Evolutionary conservation across 2,329 filamentous ascomycete genomes (phyloP).

Genomic region (Penicillium sp.): DNA sequence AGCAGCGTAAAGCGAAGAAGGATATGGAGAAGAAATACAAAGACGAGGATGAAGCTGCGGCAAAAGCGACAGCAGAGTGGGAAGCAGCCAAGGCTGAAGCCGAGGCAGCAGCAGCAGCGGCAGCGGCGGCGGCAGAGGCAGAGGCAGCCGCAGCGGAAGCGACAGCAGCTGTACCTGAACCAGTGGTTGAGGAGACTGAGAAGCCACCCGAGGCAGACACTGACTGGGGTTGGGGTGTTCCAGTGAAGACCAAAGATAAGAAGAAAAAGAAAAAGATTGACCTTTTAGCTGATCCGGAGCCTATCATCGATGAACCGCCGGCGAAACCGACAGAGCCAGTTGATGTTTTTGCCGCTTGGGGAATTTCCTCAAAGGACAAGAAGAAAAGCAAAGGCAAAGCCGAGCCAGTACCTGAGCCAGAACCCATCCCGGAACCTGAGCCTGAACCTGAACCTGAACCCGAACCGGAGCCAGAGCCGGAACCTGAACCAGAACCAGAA

Average conservation of each 20-base stretch:
- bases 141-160: background rate
- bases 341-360: constrained; percentile 32
- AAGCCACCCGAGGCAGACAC: constrained; percentile 21
- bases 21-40: constrained; percentile 29
- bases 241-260: constrained; percentile 34
- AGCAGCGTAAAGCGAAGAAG: constrained; percentile 34
- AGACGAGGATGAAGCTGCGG: constrained; percentile 19
- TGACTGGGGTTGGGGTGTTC: constrained; percentile 31
- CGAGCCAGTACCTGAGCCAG: constrained; percentile 26
- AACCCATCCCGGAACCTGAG: constrained; percentile 14
- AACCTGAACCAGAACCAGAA: constrained; percentile 38
- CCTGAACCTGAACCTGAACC: constrained; percentile 18
- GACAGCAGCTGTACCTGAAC: constrained; percentile 11
- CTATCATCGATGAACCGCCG: constrained; percentile 19
- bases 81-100: constrained; percentile 13
- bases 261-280: constrained; percentile 37
- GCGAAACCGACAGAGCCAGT: constrained; percentile 24
- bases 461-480: constrained; percentile 27
- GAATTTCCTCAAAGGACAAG: constrained; percentile 25
- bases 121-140: background rate
- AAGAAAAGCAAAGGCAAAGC: constrained; percentile 35
- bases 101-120: constrained; percentile 1
- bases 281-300: constrained; percentile 29
- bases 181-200: constrained; percentile 20
- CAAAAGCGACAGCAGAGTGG: constrained; percentile 1